Evolutionary conservation across 352 stramenopile species (phyloP).

Genomic region (Phytophthora tentaculata): DNA sequence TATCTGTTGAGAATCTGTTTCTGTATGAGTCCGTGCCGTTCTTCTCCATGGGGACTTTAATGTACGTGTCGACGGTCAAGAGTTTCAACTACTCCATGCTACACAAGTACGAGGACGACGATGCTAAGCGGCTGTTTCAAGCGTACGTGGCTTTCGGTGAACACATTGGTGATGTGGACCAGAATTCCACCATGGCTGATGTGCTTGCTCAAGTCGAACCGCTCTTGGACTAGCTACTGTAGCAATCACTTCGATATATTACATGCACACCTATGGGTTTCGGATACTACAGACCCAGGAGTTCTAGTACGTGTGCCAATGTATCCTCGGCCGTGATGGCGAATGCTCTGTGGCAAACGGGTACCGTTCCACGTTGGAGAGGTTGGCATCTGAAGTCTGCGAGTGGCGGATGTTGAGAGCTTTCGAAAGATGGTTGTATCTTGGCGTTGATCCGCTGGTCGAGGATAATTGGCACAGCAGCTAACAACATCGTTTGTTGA

Average conservation of each 20-base stretch:
- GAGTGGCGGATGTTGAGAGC: conserved; percentile 26
- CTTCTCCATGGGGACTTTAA: conserved; percentile 49
- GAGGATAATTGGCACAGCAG: conserved; percentile 25
- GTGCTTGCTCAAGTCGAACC: conserved; percentile 16
- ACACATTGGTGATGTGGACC: conserved; percentile 41
- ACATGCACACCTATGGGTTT: too few relatives aligned
- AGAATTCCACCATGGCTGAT: conserved; percentile 44
- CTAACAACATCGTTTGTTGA: conserved; percentile 16
- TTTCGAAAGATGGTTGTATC: conserved; percentile 28
- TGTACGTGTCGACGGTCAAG: conserved; percentile 50
- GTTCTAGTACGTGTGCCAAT: conserved; percentile 26
- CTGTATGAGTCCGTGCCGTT: conserved; percentile 60
- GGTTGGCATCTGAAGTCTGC: conserved; percentile 27
- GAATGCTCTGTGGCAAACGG: conserved; percentile 21
- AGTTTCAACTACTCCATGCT: conserved; percentile 75
- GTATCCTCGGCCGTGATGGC: conserved; percentile 14
- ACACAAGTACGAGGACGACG: conserved; percentile 49
- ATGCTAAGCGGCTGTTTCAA: conserved; percentile 44
- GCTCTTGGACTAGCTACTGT: background rate
- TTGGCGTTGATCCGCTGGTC: conserved; percentile 31
- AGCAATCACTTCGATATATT: too few relatives aligned
- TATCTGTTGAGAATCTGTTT: conserved; percentile 50
- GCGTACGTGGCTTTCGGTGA: conserved; percentile 57
- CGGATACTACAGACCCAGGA: too few relatives aligned
- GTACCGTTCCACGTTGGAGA: conserved; percentile 40